Base-by-base conservation (phyloP, 495 filamentous ascomycete species). In the Astrothelium macrocarpum region DNA sequence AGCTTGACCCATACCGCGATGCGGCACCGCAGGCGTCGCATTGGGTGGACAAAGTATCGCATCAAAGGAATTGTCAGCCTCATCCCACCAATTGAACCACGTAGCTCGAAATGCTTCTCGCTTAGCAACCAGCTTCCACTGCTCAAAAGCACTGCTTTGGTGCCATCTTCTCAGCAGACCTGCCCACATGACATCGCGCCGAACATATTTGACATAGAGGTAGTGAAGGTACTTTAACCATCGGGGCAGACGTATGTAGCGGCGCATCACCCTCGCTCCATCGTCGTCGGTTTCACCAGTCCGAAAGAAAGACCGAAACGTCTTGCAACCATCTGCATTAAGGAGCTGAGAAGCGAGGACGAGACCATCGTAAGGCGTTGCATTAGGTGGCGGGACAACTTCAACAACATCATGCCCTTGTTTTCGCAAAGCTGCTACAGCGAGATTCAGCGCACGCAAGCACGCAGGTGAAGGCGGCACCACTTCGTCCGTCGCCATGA, bases 381-480 rank as follows among this genome's bases (percentile, higher is more conserved):
- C 49, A 29, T 12, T 56, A 9, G 49, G 25, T 25, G 86, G 86
- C 1, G 85, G 82, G 3, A 77, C 76, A 53, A 96, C 82, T 62
- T 94, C 87, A 32, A 87, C 79, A 53, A 96, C 78, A 53, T 89
- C 85, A 66, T 96, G 90, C 43, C 91, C 92, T 53, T 84, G 82
- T 28, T 77, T 78, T 36, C 70, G 79, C 53, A 98, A 80, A 0
- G 89, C 89, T 12, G 75, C 74, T 18, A 87, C 87, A 2, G 85
- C 85, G 53, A 82, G 84, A 28, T 86, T 80, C 23, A 98, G 70
- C 20, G 91, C 94, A 32, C 92, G 84, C 9, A 76, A 75, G 69
- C 94, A 96, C 18, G 94, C 90, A 10, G 93, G 93, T 26, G 87
- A 86, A 2, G 92, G 91, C 25, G 90, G 87, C 5, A 97, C 88